Conservation (phyloP, 2,329 filamentous ascomycete genomes). For the Emergomyces pasteurianus region DNA sequence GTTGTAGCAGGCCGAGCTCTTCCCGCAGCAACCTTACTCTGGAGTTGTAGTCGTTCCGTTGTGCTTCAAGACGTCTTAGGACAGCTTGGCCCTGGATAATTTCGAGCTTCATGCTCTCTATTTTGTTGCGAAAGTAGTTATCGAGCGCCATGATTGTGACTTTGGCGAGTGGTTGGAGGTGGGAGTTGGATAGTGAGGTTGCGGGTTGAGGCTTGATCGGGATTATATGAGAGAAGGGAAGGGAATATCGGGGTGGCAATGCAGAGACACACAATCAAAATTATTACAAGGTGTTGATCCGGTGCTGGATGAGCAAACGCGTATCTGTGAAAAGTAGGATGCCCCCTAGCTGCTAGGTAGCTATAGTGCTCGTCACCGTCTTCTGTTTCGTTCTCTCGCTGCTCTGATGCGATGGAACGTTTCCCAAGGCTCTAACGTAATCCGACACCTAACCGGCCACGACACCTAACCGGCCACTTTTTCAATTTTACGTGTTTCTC, state of each 20-base stretch:
- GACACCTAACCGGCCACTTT: no score
- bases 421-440: no score
- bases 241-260: background rate
- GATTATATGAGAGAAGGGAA: background rate
- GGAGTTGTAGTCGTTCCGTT: constrained; percentile 99
- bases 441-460: no score
- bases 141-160: constrained; percentile 78
- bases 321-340: background rate
- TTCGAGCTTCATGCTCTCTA: constrained; percentile 99
- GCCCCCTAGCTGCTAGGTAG: background rate
- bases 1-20: constrained; percentile 89
- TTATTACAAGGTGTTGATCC: background rate
- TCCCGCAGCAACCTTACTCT: constrained; percentile 87
- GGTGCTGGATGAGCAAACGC: background rate
- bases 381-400: background rate
- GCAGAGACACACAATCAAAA: background rate
- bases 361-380: background rate
- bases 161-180: background rate
- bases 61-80: constrained; percentile 85
- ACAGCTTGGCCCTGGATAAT: constrained; percentile 98
- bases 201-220: background rate
- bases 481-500: no score
- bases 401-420: background rate
- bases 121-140: constrained; percentile 99
- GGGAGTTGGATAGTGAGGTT: background rate